Base-by-base conservation (phyloP, 2,329 filamentous ascomycete genomes). In the Lecanicillium sp. region DNA sequence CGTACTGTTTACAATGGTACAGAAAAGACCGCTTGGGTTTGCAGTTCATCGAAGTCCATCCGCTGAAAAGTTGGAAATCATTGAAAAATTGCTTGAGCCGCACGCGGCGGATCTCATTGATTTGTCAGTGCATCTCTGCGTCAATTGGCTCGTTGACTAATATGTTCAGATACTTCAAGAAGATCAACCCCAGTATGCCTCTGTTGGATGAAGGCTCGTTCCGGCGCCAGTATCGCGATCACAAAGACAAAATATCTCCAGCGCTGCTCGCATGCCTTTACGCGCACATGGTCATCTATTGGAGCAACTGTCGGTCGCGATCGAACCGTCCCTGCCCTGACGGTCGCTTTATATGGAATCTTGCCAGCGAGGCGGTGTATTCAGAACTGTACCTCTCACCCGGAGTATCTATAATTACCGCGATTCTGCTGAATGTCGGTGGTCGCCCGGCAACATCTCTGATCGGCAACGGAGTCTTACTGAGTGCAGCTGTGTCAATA, bases 381-480 rank as follows among this genome's bases (percentile, higher is more conserved):
- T 78, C 74, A 0, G 79, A 83, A 50, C 72, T 82, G 6, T 73
- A 79, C 42, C 69, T 78, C 1, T 75, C 75, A 0, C 79, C 79
- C 0, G 76, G 79, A 1, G 65, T 83, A 36, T 77, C 78, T 1
- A 79, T 78, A 1, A 71, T 84, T 20, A 70, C 74, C 19, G 74
- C 78, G 2, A 72, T 78, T 5, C 60, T 83, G 8, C 67, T 84
- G 9, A 80, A 84, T 54, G 63, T 83, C 2, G 75, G 74, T 1
- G 81, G 80, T 1, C 68, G 80, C 3, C 80, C 81, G 1, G 77
- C 77, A 6, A 79, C 77, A 6, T 77, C 77, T 1, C 73, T 82
- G 57, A 75, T 79, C 5, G 78, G 78, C 0, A 81, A 81, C 52
- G 72, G 71, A 1, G 67, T 74, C 0, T 64, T 72, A 30, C 60